Base-by-base conservation (phyloP, 1,284 basidiomycete species). In the Butyriboletus appendiculatus region DNA sequence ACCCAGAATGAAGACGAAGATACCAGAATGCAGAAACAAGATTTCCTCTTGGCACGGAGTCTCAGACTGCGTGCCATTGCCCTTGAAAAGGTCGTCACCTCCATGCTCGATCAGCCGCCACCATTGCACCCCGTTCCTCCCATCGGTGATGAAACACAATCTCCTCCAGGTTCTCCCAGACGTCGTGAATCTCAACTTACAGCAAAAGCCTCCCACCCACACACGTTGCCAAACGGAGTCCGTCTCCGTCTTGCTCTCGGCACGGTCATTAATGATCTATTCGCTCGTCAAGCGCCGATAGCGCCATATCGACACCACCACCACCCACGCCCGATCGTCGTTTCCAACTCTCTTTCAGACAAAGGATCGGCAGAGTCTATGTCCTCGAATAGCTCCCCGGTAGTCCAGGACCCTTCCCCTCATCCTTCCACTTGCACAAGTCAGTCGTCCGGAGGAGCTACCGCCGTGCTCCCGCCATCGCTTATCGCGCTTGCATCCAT, bases 91-190 rank as follows among this genome's bases (percentile, higher is more conserved):
- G 87, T 91, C 43, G 81, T 90, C 45, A 82, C 81, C 1, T 80
- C 85, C 24, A 91, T 92, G 88, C 80, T 92, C 9, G 83, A 84
- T 53, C 88, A 90, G 61, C 84, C 86, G 0, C 88, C 88, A 1
- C 77, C 81, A 1, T 65, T 81, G 22, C 78, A 82, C 32, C 76
- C 78, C 6, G 73, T 75, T 32, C 70, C 56, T 34, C 37, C 45
- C 32, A 49, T 77, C n/a, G 78, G 78, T 39, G 80, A 82, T 12
- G 81, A 83, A 50, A 59, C 72, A 28, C 63, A 70, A 38, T 75
- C 76, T 8, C 77, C 77, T 47, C 81, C 83, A 8, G 79, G 78
- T 4, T 81, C 82, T 20, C 81, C 82, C 16, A 75, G 71, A 41
- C 62, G 58, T 8, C 58, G 55, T 18, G 58, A 57, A 58, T 70